phyloP scores from a whole-genome alignment of 768 basidiomycete genomes.

The Myochromella boudieri region DNA sequence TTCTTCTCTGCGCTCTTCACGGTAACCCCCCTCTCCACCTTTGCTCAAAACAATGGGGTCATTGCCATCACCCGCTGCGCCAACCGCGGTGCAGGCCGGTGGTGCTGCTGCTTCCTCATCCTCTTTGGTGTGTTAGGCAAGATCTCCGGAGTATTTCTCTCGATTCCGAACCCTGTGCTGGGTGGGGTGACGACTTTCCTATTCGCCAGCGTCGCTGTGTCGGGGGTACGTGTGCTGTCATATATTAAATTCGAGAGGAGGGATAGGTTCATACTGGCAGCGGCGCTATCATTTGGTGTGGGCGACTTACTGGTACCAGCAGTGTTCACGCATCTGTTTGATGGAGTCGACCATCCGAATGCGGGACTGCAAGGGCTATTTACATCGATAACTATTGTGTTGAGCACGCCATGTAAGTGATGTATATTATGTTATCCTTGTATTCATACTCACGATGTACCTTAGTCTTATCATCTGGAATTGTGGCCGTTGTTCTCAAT shows the following conservation, averaged over 20 bases:
- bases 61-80: conserved; percentile 86
- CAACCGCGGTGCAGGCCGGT: conserved; percentile 73
- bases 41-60: conserved; percentile 73
- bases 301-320: conserved; percentile 67
- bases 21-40: conserved; percentile 76
- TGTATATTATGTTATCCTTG: neutral
- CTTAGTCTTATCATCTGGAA: conserved; percentile 54
- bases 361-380: conserved; percentile 67
- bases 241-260: conserved; percentile 59
- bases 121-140: conserved; percentile 81
- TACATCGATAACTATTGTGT: conserved; percentile 74
- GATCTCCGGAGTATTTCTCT: conserved; percentile 79
- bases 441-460: neutral
- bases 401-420: conserved; percentile 77
- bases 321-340: conserved; percentile 71
- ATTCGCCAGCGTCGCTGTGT: conserved; percentile 72
- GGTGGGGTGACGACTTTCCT: conserved; percentile 89
- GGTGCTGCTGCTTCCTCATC: conserved; percentile 80
- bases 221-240: conserved; percentile 70
- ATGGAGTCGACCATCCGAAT: conserved; percentile 51
- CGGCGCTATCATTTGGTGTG: conserved; percentile 67
- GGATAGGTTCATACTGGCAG: conserved; percentile 69
- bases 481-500: conserved; percentile 61
- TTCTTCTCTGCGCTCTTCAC: conserved; percentile 81
- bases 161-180: conserved; percentile 80